Evolutionary conservation across 2,329 filamentous ascomycete genomes (phyloP).

Genomic region (Microcera coccophila): DNA sequence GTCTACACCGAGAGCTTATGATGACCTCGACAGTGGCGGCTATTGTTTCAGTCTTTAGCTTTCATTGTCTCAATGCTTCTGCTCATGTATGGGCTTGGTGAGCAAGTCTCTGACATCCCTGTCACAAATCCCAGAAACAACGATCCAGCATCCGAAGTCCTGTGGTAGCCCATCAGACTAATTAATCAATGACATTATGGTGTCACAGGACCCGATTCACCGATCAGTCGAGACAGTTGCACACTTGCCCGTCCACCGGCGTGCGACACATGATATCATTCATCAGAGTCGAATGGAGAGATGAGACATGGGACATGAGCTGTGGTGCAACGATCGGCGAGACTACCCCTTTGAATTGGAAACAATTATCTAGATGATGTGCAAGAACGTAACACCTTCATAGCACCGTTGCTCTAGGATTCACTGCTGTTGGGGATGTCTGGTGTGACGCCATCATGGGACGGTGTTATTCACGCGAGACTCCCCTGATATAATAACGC

Average conservation of each 20-base stretch:
- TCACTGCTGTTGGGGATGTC: conserved; percentile 4
- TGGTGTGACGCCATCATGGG: conserved; percentile 16
- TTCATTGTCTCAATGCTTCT: no score
- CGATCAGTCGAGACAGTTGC: no score
- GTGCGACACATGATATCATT: conserved; percentile 6
- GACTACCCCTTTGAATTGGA: conserved; percentile 1
- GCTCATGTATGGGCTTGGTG: no score
- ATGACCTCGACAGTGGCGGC: no score
- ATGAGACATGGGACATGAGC: conserved; percentile 17
- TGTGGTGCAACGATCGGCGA: conserved; percentile 17
- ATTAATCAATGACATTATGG: no score
- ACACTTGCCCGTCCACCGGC: neutral
- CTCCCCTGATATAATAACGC: neutral
- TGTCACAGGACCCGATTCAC: no score
- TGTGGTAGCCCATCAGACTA: no score
- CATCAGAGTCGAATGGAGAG: conserved; percentile 6
- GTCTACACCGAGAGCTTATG: no score
- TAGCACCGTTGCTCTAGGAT: conserved; percentile 6
- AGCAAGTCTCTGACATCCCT: no score
- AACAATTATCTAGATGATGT: neutral
- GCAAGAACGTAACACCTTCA: neutral
- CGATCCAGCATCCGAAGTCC: no score
- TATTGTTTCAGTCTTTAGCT: no score
- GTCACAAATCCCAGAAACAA: no score
- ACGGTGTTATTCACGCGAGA: conserved; percentile 8